A percentile compares a stretch with the other conserved stretches of the same genome.
phyloP scores from a whole-genome alignment of 2,329 filamentous ascomycete species.

The Colletotrichum cordylinicola region DNA sequence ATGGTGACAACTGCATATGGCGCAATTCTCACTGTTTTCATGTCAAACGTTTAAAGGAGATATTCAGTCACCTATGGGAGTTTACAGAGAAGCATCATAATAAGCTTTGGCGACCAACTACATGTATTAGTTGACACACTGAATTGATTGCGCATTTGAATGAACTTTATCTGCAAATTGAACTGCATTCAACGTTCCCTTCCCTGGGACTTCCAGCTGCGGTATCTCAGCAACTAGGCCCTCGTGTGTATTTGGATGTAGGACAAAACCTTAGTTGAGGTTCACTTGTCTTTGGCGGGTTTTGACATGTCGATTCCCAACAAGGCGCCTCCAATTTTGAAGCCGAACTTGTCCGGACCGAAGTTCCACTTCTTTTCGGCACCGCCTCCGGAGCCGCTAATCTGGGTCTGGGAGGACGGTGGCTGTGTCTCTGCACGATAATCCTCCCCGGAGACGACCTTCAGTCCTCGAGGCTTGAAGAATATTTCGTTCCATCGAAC shows the following conservation, averaged over 20 bases:
- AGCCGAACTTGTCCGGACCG: background rate
- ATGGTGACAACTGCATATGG: background rate
- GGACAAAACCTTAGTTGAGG: background rate
- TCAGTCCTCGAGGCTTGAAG: background rate
- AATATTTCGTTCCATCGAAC: background rate
- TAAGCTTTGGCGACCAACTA: background rate
- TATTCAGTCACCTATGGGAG: too few relatives aligned
- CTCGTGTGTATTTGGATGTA: background rate
- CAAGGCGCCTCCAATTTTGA: background rate
- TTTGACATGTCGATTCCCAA: background rate
- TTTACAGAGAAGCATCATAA: background rate
- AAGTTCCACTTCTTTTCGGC: background rate
- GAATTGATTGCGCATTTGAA: background rate
- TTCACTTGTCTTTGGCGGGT: background rate
- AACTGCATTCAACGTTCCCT: background rate
- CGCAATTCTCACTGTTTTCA: background rate
- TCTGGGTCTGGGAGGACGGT: background rate
- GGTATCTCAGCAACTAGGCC: background rate
- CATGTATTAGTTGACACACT: background rate
- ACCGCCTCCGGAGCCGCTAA: background rate
- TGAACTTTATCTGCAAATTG: background rate
- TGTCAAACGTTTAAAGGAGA: background rate
- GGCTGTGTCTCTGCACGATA: accelerated
- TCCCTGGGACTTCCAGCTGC: background rate
- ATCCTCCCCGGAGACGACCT: background rate